phyloP scores from a whole-genome alignment of 257 asterid genomes.

The Solanum acaule region DNA sequence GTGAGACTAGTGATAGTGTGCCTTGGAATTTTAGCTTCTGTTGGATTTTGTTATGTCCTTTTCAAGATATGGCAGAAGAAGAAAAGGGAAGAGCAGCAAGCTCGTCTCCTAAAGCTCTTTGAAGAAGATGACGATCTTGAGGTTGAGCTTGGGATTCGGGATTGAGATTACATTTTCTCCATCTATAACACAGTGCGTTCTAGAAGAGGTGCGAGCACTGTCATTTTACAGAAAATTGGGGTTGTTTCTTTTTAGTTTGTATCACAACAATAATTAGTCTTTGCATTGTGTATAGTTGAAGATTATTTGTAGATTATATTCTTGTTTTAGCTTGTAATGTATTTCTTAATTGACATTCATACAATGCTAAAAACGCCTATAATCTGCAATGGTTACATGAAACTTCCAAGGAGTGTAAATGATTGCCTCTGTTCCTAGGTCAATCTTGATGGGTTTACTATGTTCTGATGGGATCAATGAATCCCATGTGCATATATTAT shows the following conservation, averaged over 20 bases:
- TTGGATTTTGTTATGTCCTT: conserved; percentile 42
- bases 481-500: neutral
- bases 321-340: neutral
- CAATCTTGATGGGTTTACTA: neutral
- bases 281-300: neutral
- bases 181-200: neutral
- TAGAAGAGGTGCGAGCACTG: neutral
- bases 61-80: conserved; percentile 81
- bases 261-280: neutral
- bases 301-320: neutral
- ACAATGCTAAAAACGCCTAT: neutral
- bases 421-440: neutral
- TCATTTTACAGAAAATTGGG: neutral
- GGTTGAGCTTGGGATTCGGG: conserved; percentile 84
- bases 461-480: neutral
- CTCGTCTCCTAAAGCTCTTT: conserved; percentile 77
- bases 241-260: neutral
- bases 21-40: conserved; percentile 35
- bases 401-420: neutral
- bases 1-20: conserved; percentile 23
- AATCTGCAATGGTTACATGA: neutral
- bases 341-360: neutral
- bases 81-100: conserved; percentile 78
- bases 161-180: conserved; percentile 19
- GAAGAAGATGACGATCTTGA: conserved; percentile 91